Conservation (phyloP, 2,329 filamentous ascomycete genomes). For the Pseudocercospora pini-densiflorae region DNA sequence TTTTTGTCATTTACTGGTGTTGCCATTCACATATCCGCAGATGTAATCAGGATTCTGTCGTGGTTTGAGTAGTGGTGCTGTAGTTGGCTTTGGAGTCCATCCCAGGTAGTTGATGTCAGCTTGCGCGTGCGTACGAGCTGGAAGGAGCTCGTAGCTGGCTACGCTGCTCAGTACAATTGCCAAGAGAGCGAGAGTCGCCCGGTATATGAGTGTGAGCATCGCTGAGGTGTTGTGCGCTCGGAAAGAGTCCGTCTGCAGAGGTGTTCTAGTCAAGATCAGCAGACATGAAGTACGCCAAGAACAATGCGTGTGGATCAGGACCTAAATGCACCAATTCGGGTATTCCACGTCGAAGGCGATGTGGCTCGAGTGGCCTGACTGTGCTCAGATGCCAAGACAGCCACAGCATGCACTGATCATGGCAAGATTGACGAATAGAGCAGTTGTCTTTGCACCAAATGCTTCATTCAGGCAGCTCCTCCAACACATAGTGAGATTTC, state of each 20-base stretch:
- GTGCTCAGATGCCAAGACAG: not conserved
- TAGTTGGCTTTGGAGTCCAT: constrained; percentile 6
- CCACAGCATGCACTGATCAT: not conserved
- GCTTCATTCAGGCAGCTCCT: too few species aligned
- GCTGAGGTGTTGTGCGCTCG: not conserved
- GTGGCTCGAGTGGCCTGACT: not conserved
- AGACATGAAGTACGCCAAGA: not conserved
- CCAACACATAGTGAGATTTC: too few species aligned
- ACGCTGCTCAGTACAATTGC: not conserved
- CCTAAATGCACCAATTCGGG: not conserved
- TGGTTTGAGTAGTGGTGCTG: not conserved
- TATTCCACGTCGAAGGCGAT: not conserved
- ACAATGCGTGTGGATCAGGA: not conserved
- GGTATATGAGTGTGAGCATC: not conserved
- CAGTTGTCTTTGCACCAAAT: too few species aligned
- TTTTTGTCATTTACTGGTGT: not conserved
- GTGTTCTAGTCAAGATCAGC: not conserved
- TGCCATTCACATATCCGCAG: constrained; percentile 5
- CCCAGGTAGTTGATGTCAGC: not conserved
- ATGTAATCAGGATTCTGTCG: not conserved
- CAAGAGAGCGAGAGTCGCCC: not conserved
- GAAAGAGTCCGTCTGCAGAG: not conserved
- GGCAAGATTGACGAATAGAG: not conserved
- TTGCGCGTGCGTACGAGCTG: not conserved
- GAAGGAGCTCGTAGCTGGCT: not conserved